Conservation (phyloP, 108 stramenopile species). For the Stephanodiscus minutulus region DNA sequence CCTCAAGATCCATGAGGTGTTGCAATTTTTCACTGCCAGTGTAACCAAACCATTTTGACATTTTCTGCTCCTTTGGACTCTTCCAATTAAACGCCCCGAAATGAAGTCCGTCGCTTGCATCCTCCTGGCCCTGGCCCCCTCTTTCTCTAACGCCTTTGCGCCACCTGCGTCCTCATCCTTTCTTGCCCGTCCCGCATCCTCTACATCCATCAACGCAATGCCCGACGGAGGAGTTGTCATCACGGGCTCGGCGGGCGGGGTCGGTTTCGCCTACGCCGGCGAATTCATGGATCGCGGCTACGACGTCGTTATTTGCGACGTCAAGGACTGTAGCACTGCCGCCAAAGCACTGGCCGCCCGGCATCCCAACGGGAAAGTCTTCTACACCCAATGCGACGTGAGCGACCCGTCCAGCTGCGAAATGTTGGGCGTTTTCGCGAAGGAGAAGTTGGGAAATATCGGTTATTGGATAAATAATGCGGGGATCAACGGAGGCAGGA, state of each 20-base stretch:
- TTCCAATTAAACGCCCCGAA: neutral
- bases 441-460: slow-evolving; percentile 83
- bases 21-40: too few species aligned
- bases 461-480: slow-evolving; percentile 94
- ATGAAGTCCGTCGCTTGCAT: slow-evolving; percentile 31
- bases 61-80: too few species aligned
- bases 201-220: slow-evolving; percentile 27
- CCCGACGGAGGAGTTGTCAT: slow-evolving; percentile 81
- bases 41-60: too few species aligned
- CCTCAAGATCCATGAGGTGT: too few species aligned
- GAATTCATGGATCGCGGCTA: slow-evolving; percentile 91
- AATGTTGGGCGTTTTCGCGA: slow-evolving; percentile 71
- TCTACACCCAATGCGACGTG: slow-evolving; percentile 87
- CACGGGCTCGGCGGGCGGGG: slow-evolving; percentile 85
- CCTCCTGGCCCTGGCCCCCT: slow-evolving; percentile 11
- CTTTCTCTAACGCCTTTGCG: slow-evolving; percentile 20
- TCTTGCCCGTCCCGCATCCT: slow-evolving; percentile 4
- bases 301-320: slow-evolving; percentile 90
- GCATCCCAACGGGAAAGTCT: slow-evolving; percentile 76
- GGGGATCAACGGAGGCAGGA: slow-evolving; percentile 87
- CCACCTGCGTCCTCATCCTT: slow-evolving; percentile 15
- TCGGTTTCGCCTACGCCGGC: slow-evolving; percentile 91
- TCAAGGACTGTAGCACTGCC: slow-evolving; percentile 76
- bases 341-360: slow-evolving; percentile 63
- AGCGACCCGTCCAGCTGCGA: slow-evolving; percentile 65